These are phyloP conservation scores for Chlamydomonas incerta DNA, from an alignment of 139 green algal genomes.

Conservation along the genomic window DNA sequence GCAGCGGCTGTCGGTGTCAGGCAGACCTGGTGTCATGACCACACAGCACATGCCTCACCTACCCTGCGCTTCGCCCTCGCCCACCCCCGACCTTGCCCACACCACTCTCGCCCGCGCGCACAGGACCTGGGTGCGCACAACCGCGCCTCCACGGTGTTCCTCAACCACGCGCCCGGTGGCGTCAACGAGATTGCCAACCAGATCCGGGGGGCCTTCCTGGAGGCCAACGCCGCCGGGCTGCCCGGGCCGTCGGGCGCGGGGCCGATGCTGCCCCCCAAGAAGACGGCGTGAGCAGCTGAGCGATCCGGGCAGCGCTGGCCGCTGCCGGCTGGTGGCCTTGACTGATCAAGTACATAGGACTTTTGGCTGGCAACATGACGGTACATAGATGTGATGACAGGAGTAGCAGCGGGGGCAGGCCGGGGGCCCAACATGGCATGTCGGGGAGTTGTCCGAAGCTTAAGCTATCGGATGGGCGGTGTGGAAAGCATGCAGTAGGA, in stretches of 20 bases:
- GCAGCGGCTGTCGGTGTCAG: too few species aligned
- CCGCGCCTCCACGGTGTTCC: conserved; percentile 79
- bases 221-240: not conserved
- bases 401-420: too few species aligned
- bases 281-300: not conserved
- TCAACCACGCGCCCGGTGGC: conserved; percentile 76
- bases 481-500: too few species aligned
- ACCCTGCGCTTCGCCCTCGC: not conserved
- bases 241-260: not conserved
- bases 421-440: too few species aligned
- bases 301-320: too few species aligned
- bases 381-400: too few species aligned
- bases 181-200: conserved; percentile 77
- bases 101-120: not conserved
- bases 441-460: too few species aligned
- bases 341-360: too few species aligned
- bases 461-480: too few species aligned
- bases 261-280: not conserved
- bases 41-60: not conserved
- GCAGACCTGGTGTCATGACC: too few species aligned
- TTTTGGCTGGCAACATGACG: too few species aligned
- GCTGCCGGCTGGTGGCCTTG: too few species aligned
- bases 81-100: not conserved
- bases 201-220: conserved; percentile 46
- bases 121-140: conserved; percentile 68